Conservation (phyloP, 768 basidiomycete genomes). For the Basidioascus undulatus region DNA sequence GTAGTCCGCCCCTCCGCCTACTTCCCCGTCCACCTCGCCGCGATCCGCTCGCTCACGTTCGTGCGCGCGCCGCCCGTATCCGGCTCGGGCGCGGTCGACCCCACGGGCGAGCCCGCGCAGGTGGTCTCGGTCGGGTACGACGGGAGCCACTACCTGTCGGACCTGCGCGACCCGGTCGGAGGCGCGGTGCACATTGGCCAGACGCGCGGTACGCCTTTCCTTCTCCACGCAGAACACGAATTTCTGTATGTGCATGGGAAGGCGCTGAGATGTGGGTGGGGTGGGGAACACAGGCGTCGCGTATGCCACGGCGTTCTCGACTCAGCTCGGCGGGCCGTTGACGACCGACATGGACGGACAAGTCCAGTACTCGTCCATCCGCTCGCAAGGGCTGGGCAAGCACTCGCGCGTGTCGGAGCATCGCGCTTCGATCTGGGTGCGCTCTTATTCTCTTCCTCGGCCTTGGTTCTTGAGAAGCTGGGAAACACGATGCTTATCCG, state of each 20-base stretch:
- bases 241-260: too few species aligned
- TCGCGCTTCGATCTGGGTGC: constrained; percentile 59
- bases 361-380: too few species aligned
- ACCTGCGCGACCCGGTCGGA: constrained; percentile 41
- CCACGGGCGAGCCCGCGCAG: constrained; percentile 38
- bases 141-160: constrained; percentile 47
- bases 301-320: too few species aligned
- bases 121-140: constrained; percentile 61
- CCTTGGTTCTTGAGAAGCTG: not conserved
- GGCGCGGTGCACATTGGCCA: not conserved
- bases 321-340: too few species aligned
- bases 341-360: too few species aligned
- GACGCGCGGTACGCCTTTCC: not conserved
- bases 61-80: constrained; percentile 34
- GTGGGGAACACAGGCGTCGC: too few species aligned
- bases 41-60: constrained; percentile 54
- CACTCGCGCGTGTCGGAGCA: constrained; percentile 37
- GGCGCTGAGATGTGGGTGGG: too few species aligned
- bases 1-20: constrained; percentile 45
- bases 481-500: not conserved
- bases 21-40: constrained; percentile 48
- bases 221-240: too few species aligned
- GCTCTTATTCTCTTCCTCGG: constrained; percentile 12
- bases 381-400: too few species aligned
- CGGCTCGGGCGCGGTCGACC: constrained; percentile 14